These are phyloP conservation scores for Neofusicoccum ribis DNA, from an alignment of 2,329 filamentous ascomycete genomes.

Conservation along the genomic window DNA sequence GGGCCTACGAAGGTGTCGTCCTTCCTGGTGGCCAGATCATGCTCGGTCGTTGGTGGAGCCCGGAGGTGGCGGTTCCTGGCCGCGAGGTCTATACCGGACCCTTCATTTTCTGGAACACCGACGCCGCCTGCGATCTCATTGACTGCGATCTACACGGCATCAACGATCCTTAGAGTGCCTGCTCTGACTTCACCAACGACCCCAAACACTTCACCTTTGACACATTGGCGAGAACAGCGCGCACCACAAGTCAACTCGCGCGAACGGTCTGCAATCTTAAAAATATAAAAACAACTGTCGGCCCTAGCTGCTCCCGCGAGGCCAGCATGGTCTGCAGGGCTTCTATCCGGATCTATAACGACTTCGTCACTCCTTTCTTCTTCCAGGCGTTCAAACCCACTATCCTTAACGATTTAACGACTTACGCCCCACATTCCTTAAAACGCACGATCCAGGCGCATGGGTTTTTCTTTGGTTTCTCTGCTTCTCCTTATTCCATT, in stretches of 20 bases:
- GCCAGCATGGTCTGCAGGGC: too few species aligned
- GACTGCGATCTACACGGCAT: background rate
- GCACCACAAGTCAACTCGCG: background rate
- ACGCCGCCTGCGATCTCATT: constrained; percentile 19
- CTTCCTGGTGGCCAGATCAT: constrained; percentile 50
- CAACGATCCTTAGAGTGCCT: background rate
- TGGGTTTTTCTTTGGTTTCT: too few species aligned
- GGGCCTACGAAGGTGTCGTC: constrained; percentile 52
- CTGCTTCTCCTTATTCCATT: too few species aligned
- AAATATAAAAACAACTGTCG: background rate
- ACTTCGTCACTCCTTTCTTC: too few species aligned
- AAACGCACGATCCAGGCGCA: background rate
- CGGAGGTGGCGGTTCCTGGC: constrained; percentile 27
- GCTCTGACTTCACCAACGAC: background rate
- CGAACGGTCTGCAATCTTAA: background rate
- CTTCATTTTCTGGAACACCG: constrained; percentile 47
- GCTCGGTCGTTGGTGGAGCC: constrained; percentile 51
- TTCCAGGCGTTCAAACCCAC: too few species aligned
- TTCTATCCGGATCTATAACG: background rate
- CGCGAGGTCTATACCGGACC: constrained; percentile 39
- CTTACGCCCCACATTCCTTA: background rate
- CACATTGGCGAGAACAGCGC: background rate
- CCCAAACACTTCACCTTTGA: background rate
- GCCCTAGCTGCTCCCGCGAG: too few species aligned
- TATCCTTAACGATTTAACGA: too few species aligned